These are phyloP conservation scores for Athelia psychrophila DNA, from an alignment of 1,284 basidiomycete genomes.

Conservation along the genomic window DNA sequence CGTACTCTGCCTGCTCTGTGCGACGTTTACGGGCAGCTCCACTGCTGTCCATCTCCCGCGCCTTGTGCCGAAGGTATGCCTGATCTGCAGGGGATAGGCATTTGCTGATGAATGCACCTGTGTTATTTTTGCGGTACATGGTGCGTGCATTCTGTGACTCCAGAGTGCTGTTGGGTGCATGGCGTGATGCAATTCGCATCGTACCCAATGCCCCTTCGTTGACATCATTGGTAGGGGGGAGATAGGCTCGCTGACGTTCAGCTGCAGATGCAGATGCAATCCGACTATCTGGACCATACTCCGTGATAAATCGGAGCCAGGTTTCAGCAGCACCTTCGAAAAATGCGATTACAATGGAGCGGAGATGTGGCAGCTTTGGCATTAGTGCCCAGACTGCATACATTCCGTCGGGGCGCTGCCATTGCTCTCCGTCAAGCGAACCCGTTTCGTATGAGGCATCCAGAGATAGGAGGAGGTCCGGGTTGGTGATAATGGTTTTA, in stretches of 20 bases:
- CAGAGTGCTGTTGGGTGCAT: slow-evolving; percentile 1
- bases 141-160: background rate
- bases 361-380: slow-evolving; percentile 11
- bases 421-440: slow-evolving; percentile 17
- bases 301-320: slow-evolving; percentile 17
- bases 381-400: slow-evolving; percentile 10
- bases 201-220: slow-evolving; percentile 17
- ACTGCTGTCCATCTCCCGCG: slow-evolving; percentile 1
- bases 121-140: slow-evolving; percentile 2
- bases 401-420: slow-evolving; percentile 21
- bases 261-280: slow-evolving; percentile 4
- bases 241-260: slow-evolving; percentile 9
- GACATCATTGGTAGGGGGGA: slow-evolving; percentile 17
- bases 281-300: slow-evolving; percentile 8
- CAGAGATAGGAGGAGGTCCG: slow-evolving; percentile 12
- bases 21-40: background rate
- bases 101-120: background rate
- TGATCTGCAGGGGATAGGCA: background rate
- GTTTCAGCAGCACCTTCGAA: slow-evolving; percentile 17
- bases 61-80: background rate
- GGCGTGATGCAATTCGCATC: background rate
- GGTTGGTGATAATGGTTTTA: slow-evolving; percentile 14
- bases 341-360: slow-evolving; percentile 6
- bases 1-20: background rate
- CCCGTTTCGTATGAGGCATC: slow-evolving; percentile 9